Evolutionary conservation across 805 yeast species (phyloP).

Genomic region (Monosporozyma yasuniensis): DNA sequence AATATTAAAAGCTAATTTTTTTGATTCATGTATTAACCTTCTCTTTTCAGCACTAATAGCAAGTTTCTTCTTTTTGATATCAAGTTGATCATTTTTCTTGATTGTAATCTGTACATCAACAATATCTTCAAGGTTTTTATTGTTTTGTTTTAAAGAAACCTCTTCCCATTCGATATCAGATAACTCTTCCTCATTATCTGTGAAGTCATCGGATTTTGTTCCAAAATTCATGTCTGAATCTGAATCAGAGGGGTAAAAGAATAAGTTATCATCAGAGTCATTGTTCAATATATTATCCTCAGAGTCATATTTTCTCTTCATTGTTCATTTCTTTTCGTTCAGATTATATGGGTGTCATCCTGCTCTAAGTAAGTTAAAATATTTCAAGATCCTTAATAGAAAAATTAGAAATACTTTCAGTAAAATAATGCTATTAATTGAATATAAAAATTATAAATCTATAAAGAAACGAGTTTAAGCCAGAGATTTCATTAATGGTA

Average conservation of each 20-base stretch:
- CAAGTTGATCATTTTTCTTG: not conserved
- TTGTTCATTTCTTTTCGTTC: not conserved
- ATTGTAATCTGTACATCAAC: not conserved
- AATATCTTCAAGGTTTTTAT: not conserved
- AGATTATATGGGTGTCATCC: not conserved
- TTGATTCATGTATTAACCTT: conserved; percentile 4
- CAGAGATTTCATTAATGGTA: conserved; percentile 3
- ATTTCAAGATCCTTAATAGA: not conserved
- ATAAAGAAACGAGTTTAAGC: not conserved
- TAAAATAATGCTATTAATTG: not conserved
- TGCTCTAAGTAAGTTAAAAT: not conserved
- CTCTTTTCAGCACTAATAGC: not conserved
- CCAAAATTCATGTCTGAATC: not conserved
- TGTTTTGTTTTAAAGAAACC: conserved; percentile 11
- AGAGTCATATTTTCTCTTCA: not conserved
- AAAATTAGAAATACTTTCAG: not conserved
- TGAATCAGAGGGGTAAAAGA: not conserved
- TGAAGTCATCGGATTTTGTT: not conserved
- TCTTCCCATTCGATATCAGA: conserved; percentile 26
- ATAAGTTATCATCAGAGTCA: not conserved
- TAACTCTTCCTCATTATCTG: conserved; percentile 2
- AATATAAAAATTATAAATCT: not conserved
- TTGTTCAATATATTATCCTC: not conserved
- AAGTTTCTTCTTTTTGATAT: conserved; percentile 1
- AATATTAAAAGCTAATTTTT: conserved; percentile 11